phyloP scores from a whole-genome alignment of 768 basidiomycete genomes.

The Russula griseocarnosa region DNA sequence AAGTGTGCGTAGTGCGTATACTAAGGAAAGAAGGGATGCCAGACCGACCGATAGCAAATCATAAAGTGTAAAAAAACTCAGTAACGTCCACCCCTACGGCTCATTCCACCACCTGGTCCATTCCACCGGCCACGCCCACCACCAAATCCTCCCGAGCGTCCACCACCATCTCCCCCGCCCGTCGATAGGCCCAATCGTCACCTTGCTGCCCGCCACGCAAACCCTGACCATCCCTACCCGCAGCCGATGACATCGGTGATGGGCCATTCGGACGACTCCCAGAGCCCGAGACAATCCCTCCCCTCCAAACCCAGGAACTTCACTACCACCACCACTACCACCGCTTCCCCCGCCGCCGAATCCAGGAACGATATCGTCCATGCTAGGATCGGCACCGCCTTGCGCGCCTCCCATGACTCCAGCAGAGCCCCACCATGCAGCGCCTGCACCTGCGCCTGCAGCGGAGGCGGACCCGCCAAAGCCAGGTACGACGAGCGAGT shows the following conservation, averaged over 20 bases:
- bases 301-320: neutral
- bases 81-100: conserved; percentile 21
- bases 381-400: conserved; percentile 39
- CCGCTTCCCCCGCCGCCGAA: conserved; percentile 40
- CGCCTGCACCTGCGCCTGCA: neutral
- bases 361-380: conserved; percentile 45
- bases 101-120: conserved; percentile 9
- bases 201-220: conserved; percentile 13
- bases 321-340: conserved; percentile 12
- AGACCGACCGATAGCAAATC: neutral
- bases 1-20: neutral
- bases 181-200: conserved; percentile 26
- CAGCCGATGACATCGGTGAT: neutral
- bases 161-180: conserved; percentile 32
- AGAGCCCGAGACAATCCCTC: neutral
- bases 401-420: conserved; percentile 21
- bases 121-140: conserved; percentile 31
- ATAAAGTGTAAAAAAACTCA: conserved; percentile 3
- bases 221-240: neutral
- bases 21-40: neutral
- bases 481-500: conserved; percentile 71
- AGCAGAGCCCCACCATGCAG: conserved; percentile 30
- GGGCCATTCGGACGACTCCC: conserved; percentile 5
- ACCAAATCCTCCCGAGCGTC: conserved; percentile 33
- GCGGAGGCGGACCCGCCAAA: conserved; percentile 49